These are phyloP conservation scores for Aristolochia contorta DNA, from an alignment of 164 flowering plant species.

Conservation along the genomic window DNA sequence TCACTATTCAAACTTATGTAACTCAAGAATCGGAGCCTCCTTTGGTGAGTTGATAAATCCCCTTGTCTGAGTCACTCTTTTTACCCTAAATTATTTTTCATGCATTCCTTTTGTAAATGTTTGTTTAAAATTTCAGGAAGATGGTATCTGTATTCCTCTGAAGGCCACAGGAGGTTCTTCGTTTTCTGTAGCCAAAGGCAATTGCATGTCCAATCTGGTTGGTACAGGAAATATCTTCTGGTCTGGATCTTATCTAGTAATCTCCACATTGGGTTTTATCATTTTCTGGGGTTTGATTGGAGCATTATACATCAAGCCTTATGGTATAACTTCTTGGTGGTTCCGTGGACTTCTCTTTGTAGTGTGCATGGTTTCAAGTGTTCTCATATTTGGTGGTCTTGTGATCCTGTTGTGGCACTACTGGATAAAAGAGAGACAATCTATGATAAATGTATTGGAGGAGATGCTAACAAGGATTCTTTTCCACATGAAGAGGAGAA, in stretches of 20 bases:
- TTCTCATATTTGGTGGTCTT: constrained; percentile 60
- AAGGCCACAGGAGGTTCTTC: constrained; percentile 15
- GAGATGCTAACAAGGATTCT: constrained; percentile 6
- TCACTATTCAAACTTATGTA: constrained; percentile 60
- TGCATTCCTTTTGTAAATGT: background rate
- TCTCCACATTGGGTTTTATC: constrained; percentile 57
- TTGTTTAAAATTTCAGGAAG: constrained; percentile 45
- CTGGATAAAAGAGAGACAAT: constrained; percentile 37
- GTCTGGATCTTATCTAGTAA: constrained; percentile 53
- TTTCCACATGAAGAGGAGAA: constrained; percentile 6
- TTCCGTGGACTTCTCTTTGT: constrained; percentile 62
- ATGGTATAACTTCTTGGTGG: constrained; percentile 45
- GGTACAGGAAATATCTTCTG: constrained; percentile 75
- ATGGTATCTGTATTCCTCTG: constrained; percentile 24
- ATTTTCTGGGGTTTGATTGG: constrained; percentile 32
- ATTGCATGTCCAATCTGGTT: constrained; percentile 63
- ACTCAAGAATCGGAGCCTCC: constrained; percentile 73
- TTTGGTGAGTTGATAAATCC: constrained; percentile 32
- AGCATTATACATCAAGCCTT: constrained; percentile 49
- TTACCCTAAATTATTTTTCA: background rate
- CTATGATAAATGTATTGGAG: constrained; percentile 18
- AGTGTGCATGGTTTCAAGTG: constrained; percentile 56
- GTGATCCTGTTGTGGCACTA: constrained; percentile 58
- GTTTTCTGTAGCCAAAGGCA: constrained; percentile 24
- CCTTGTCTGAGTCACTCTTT: background rate